Base-by-base conservation (phyloP, 2,329 filamentous ascomycete species). In the Talaromyces rugulosus region DNA sequence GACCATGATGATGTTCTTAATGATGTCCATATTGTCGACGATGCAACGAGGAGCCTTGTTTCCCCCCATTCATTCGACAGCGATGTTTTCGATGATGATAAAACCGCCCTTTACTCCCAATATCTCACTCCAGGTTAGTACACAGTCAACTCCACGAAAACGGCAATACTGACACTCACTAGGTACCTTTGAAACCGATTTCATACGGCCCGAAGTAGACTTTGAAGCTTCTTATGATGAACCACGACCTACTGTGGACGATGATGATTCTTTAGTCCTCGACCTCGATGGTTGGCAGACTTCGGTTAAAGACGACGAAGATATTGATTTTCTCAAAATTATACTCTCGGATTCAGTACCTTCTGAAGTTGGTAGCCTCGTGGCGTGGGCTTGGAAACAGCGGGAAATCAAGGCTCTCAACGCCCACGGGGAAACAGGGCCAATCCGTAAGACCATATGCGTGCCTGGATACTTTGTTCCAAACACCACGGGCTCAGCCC, bases 401-500 rank as follows among this genome's bases (percentile, higher is more conserved):
- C 89, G 89, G 68, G 84, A 89, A 67, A 86, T 89, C 77, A 90
- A 91, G 73, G 80, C 85, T 47, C 82, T 90, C 65, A 90, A 89
- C 73, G 82, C 81, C 42, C 78, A 81, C 55, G 85, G 83, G 28
- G 76, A 81, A 56, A 76, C 77, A 66, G 86, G 86, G 7, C 77
- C 82, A n/a, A 78, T 82, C 27, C 80, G 79, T 53, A 76, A 78
- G 23, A 78, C 81, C 63, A 81, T 83, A 30, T 81, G 80, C 66
- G 87, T 89, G 62, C 77, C 83, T 65, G 87, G 86, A 44, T 88
- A 89, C 71, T 98, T 97, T 71, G 91, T 97, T 47, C 87, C 91
- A 0, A 99, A 97, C 67, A 65, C 83, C 0, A 92, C 92, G 9
- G 95, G 95, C 36, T 90, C 87, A 68, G 95, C 95, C 61, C 87